These are phyloP conservation scores for Pezicula neosporulosa DNA, from an alignment of 2,329 filamentous ascomycete genomes.

Conservation along the genomic window DNA sequence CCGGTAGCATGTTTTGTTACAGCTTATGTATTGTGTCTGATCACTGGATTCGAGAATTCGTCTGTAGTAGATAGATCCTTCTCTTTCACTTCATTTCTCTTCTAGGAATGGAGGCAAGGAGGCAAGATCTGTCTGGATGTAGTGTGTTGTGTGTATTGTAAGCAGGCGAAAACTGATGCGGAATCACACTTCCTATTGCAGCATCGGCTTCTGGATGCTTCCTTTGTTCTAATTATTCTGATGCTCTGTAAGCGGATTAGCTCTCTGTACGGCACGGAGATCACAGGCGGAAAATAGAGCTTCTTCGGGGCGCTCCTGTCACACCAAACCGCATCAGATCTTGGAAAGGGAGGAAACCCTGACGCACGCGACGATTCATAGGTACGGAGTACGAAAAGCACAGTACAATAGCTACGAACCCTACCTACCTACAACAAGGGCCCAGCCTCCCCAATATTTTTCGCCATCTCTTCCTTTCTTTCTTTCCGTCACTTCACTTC, in stretches of 20 bases:
- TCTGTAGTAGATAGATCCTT: no score
- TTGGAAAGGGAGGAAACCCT: neutral
- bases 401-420: neutral
- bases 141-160: no score
- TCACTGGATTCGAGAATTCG: no score
- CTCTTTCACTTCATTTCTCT: no score
- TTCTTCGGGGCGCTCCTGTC: neutral
- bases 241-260: slow-evolving; percentile 6
- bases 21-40: no score
- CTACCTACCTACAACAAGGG: neutral
- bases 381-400: no score
- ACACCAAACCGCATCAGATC: slow-evolving; percentile 3
- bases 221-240: slow-evolving; percentile 2
- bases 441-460: slow-evolving; percentile 14
- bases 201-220: slow-evolving; percentile 9
- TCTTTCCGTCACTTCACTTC: neutral
- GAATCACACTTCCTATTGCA: neutral
- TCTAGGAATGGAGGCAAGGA: no score
- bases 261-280: neutral
- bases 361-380: slow-evolving; percentile 2
- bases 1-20: no score
- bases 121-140: no score
- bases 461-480: slow-evolving; percentile 13
- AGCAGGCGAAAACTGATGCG: neutral
- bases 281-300: neutral